Percentiles rank a stretch among this genome's conserved stretches.
Conservation (phyloP, 805 yeast species). For the Debaryomyces castellii region DNA sequence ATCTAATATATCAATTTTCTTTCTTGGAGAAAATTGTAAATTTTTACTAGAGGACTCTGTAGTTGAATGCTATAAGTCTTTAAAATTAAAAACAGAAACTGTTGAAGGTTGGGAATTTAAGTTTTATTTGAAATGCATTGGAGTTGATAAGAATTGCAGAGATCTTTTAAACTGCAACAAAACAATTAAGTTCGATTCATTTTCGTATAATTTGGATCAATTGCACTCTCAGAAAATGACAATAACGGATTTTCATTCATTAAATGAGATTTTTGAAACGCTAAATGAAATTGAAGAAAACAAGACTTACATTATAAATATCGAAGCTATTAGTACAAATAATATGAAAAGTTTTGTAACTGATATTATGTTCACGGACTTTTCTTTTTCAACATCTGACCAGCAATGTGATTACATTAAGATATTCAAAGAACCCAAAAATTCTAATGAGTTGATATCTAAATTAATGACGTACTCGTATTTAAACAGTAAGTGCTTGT, state of each 20-base stretch:
- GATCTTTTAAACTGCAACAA: constrained; percentile 10
- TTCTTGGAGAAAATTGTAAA: constrained; percentile 13
- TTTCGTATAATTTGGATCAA: constrained; percentile 1
- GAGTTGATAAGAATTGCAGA: constrained; percentile 2
- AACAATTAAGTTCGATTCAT: background rate
- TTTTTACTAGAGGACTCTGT: constrained; percentile 8
- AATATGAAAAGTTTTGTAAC: constrained; percentile 8
- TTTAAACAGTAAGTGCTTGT: constrained; percentile 34
- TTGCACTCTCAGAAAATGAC: constrained; percentile 18
- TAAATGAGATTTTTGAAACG: constrained; percentile 6
- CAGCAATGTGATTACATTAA: background rate
- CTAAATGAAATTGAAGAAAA: background rate
- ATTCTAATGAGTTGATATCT: background rate
- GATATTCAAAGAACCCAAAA: background rate
- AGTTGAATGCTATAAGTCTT: constrained; percentile 6
- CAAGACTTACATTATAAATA: constrained; percentile 9
- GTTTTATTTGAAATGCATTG: constrained; percentile 10
- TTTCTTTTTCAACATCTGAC: background rate
- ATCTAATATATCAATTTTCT: constrained; percentile 16
- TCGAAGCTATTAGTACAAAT: constrained; percentile 6
- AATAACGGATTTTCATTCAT: constrained; percentile 8
- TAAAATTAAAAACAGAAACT: constrained; percentile 5
- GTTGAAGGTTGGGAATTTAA: constrained; percentile 7
- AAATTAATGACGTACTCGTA: constrained; percentile 8
- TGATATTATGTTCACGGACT: constrained; percentile 13